Base-by-base conservation (phyloP, 202 grass and related monocot species). In the Brachypodium distachyon region DNA sequence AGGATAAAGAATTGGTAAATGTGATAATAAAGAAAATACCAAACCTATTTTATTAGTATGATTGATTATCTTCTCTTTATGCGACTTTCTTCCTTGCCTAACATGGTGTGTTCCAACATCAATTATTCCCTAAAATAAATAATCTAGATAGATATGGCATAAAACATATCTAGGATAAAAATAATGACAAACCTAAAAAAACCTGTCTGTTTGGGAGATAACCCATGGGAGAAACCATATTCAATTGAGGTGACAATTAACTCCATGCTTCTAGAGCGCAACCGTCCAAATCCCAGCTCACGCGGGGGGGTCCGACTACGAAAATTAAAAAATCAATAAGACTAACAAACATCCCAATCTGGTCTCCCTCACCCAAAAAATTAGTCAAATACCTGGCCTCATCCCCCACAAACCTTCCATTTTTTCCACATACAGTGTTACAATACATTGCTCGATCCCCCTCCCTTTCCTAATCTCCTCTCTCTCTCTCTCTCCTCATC, bases 301-400 rank as follows among this genome's bases (percentile, higher is more conserved):
- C 42, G 43, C 73, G 42, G 43, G 44, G 37, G 43, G n/a, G n/a
- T 42, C 73, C 42, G 70, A 61, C 5, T 32, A 33, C 34, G 18
- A 23, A 25, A 77, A 62, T 84, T 62, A 70, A 77, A 52, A 83
- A 70, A 51, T 58, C 46, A 31, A 54, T 9, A 61, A 50, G 39
- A 47, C 23, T 62, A 81, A 47, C 61, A 83, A 76, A 34, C 59
- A 47, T 41, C 53, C 42, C 25, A 51, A 52, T 52, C 23, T 57
- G 26, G 25, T 57, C 73, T 48, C 39, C 72, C 50, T 55, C 60
- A 40, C 28, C 25, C 21, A 41, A 42, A 69, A 26, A 69, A 32
- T 50, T 32, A 23, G 69, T 60, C 60, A 80, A 81, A 43, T 86
- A 70, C 51, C 54, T 57, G 54, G 54, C 54, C 32, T 46, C 10